These are phyloP conservation scores for Xylariaceae sp. DNA, from an alignment of 2,329 filamentous ascomycete genomes.

Conservation along the genomic window DNA sequence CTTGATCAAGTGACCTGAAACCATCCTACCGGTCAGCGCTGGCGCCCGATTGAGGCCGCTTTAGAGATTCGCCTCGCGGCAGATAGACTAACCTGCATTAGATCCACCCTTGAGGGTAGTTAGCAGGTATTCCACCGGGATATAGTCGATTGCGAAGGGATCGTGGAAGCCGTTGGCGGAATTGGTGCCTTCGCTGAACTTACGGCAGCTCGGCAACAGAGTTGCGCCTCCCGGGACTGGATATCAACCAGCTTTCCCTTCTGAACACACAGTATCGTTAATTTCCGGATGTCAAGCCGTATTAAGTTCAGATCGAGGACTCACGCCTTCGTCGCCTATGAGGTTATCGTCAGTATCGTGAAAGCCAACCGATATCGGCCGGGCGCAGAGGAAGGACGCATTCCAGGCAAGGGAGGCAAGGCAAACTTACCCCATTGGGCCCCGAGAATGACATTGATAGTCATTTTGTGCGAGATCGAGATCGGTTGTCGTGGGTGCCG, in stretches of 20 bases:
- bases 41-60: no score
- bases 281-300: neutral
- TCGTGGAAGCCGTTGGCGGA: neutral
- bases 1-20: no score
- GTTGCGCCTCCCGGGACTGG: neutral
- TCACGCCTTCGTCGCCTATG: slow-evolving; percentile 5
- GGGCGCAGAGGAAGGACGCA: neutral
- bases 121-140: neutral
- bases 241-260: slow-evolving; percentile 10
- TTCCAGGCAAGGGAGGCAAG: neutral
- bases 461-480: slow-evolving; percentile 4
- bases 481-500: neutral
- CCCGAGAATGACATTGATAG: slow-evolving; percentile 4
- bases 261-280: neutral
- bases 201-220: slow-evolving; percentile 1
- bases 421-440: slow-evolving; percentile 11
- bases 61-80: no score
- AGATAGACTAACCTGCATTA: neutral
- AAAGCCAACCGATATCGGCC: neutral
- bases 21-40: no score
- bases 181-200: neutral
- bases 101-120: neutral
- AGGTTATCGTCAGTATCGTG: neutral
- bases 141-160: neutral
- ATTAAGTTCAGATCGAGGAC: neutral